Evolutionary conservation across 345 rosid genomes (phyloP), one percentile per base, ranked within the genome.

Genomic region (Brassica nigra): DNA sequence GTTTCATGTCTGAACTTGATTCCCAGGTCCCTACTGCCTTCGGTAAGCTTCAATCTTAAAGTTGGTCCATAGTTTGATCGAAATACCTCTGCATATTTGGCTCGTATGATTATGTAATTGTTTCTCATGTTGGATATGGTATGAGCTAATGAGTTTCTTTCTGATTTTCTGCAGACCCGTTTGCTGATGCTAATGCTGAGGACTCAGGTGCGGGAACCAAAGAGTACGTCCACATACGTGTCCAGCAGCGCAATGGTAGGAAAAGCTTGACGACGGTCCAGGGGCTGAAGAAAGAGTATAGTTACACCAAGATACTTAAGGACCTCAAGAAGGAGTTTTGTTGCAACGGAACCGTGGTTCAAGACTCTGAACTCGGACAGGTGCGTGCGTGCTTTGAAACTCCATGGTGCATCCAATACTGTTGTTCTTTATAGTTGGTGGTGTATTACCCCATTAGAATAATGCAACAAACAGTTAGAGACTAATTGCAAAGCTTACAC

Each of bases 301-400:
- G 94, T 84, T 91, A 91, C 62, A 88, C 73, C 85, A 91, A 90
- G 88, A 91, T 91, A 73, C 93, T 92, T 62, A 92, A 92, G 79
- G 97, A 92, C 83, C 90, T 91, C 64, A 91, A 91, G 90, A 91
- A 87, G 54, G 84, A 81, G 29, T 81, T 81, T 14, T 81, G 84
- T 66, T 81, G 84, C 78, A 81, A 81, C 78, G 97, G 97, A 28
- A 92, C 94, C 4, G 97, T 92, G 9, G 97, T 92, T 27, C 90
- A 90, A 84, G 97, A 92, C 83, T 83, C 91, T 37, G 94, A 92
- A 78, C 79, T 90, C 75, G 97, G 97, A 69, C 92, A 92, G 93
- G 97, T 91, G 23, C 33, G 97, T 91, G 23, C 33, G 75, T 74
- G 31, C 5, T 69, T 69, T 1, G 8, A 6, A 47, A n/a, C 29